Evolutionary conservation across 1,139 yeast genomes (phyloP), one percentile per base, ranked within the genome.

Genomic region (Eremothecium coryli): DNA sequence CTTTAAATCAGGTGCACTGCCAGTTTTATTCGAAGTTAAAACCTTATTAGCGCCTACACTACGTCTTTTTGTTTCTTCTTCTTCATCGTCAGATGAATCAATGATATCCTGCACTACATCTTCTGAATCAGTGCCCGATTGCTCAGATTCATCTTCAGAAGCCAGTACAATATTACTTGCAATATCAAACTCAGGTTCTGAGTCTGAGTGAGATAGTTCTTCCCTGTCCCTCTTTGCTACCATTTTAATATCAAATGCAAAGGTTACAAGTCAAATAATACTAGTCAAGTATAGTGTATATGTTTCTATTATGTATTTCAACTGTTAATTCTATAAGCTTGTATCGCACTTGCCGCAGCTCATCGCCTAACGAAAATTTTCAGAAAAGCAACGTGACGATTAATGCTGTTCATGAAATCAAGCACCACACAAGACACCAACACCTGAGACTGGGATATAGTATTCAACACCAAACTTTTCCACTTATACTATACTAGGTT

Each of bases 181-280:
- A 49, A 82, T 81, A 55, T 82, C 88, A 50, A 63, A 70, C 6
- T 66, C 80, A 49, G 73, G 81, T 51, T 76, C 84, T 53, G 71
- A 79, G 32, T 62, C 65, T 32, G 61, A 61, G 29, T 54, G 47
- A 47, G 42, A 50, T 15, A 26, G 35, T 16, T 41, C 40, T 15
- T 33, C 36, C 9, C 32, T 24, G 22, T 36, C 35, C 32, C 47
- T 40, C 35, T 43, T 41, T 31, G 22, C 18, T 12, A n/a, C 11
- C 36, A 27, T 32, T 30, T 27, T 21, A 4, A 7, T 29, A 22
- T 22, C 24, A 5, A 22, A 11, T 22, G 24, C 24, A 11, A 22
- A n/a, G n/a, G n/a, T n/a, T n/a, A n/a, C n/a, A n/a, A n/a, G n/a
- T n/a, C n/a, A n/a, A n/a, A n/a, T n/a, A n/a, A n/a, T n/a, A n/a